Conservation (phyloP, 495 filamentous ascomycete species). For the Aspergillus bertholletiae region DNA sequence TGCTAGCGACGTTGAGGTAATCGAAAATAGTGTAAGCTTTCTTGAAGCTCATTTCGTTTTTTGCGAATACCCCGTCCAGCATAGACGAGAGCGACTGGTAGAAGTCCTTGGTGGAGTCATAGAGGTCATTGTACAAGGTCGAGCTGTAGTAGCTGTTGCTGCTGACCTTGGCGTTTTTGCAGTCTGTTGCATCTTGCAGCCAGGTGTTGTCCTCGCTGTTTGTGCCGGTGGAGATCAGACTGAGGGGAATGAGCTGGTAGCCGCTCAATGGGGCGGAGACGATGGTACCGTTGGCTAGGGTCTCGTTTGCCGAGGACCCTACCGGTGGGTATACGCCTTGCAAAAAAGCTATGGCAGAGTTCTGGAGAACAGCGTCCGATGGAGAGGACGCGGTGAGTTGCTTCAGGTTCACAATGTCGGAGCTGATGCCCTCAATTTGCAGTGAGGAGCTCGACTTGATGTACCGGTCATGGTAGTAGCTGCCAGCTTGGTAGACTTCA, state of each 20-base stretch:
- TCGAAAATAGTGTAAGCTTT: constrained; percentile 69
- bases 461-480: constrained; percentile 62
- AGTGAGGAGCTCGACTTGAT: constrained; percentile 44
- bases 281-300: constrained; percentile 49
- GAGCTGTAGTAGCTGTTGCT: constrained; percentile 71
- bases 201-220: constrained; percentile 54
- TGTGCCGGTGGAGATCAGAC: constrained; percentile 33
- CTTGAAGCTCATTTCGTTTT: constrained; percentile 55
- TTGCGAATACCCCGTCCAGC: constrained; percentile 55
- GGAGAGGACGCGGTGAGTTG: constrained; percentile 58
- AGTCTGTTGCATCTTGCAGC: constrained; percentile 56
- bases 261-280: constrained; percentile 54
- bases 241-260: constrained; percentile 59
- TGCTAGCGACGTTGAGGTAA: constrained; percentile 50
- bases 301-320: constrained; percentile 33
- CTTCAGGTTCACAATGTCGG: constrained; percentile 51
- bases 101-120: constrained; percentile 56
- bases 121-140: constrained; percentile 49
- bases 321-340: constrained; percentile 63
- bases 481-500: constrained; percentile 58
- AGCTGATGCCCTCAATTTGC: constrained; percentile 55
- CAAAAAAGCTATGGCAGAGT: constrained; percentile 53
- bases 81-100: constrained; percentile 61
- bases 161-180: constrained; percentile 59
- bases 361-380: constrained; percentile 59